Percentiles rank a stretch among this genome's conserved stretches.
Conservation (phyloP, 176 grass and related monocot species). For the Carex myosuroides region DNA sequence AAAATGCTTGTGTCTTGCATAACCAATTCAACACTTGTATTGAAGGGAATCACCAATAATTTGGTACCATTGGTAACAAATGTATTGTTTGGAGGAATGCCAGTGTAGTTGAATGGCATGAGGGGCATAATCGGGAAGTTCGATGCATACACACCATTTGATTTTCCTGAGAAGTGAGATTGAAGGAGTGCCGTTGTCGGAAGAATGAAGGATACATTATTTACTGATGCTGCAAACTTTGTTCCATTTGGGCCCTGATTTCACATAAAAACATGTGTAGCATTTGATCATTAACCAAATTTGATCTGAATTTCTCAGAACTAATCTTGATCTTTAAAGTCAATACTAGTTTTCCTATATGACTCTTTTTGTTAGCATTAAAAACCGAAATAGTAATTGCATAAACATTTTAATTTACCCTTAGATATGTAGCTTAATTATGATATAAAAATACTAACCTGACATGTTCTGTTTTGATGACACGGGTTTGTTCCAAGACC, state of each 20-base stretch:
- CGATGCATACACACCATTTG: constrained; percentile 35
- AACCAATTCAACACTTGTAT: constrained; percentile 65
- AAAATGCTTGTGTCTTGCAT: constrained; percentile 65
- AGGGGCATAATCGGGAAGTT: constrained; percentile 49
- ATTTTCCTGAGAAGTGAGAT: constrained; percentile 60
- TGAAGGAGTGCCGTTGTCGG: constrained; percentile 57
- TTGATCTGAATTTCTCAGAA: no score
- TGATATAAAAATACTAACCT: no score
- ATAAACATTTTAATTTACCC: no score
- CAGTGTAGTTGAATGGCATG: constrained; percentile 62
- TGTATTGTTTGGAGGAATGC: constrained; percentile 52
- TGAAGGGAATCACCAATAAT: constrained; percentile 49
- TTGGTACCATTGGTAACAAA: constrained; percentile 44
- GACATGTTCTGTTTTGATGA: no score
- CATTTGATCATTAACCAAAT: no score
- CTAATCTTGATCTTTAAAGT: no score
- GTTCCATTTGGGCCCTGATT: constrained; percentile 55
- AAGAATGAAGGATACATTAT: constrained; percentile 61
- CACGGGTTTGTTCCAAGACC: no score
- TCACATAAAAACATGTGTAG: no score
- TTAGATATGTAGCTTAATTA: no score
- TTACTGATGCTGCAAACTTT: constrained; percentile 48
- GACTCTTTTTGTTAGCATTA: no score
- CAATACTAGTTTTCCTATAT: no score
- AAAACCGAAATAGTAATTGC: no score